phyloP scores from a whole-genome alignment of 2,329 filamentous ascomycete species.

The Fusarium hostae region DNA sequence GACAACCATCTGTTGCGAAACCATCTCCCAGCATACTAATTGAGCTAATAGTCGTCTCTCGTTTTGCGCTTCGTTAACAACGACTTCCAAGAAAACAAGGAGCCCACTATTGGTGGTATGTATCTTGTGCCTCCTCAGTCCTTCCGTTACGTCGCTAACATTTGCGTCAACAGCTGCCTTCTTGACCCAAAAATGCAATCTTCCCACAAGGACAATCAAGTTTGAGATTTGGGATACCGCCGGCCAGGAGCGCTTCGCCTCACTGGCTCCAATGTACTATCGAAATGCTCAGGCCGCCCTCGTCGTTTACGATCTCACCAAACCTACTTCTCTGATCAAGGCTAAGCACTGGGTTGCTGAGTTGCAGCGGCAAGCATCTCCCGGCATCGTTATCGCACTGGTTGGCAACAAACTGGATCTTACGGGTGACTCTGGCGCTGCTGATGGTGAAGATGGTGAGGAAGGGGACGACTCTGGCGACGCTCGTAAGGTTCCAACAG shows the following conservation, averaged over 20 bases:
- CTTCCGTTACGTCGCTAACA: constrained; percentile 25
- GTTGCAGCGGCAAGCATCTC: constrained; percentile 93
- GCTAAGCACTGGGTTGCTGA: constrained; percentile 99
- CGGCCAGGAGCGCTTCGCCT: constrained; percentile 96
- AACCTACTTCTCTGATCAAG: constrained; percentile 93
- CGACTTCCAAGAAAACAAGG: constrained; percentile 99
- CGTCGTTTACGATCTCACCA: constrained; percentile 98
- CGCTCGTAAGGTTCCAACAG: constrained; percentile 88
- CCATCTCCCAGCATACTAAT: constrained; percentile 19
- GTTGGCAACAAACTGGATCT: constrained; percentile 98
- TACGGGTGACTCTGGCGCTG: constrained; percentile 67
- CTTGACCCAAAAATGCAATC: constrained; percentile 97
- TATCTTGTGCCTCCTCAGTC: constrained; percentile 30
- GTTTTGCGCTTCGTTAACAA: constrained; percentile 99
- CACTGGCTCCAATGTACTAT: constrained; percentile 98
- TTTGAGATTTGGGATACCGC: constrained; percentile 99
- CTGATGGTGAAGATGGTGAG: constrained; percentile 60
- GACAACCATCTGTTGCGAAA: not conserved
- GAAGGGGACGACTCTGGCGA: constrained; percentile 74
- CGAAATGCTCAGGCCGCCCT: constrained; percentile 97
- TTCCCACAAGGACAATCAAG: constrained; percentile 90
- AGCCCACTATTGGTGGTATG: constrained; percentile 96
- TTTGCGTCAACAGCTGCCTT: constrained; percentile 77
- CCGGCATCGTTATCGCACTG: constrained; percentile 95
- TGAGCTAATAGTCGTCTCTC: constrained; percentile 80